Base-by-base conservation (phyloP, 2,329 filamentous ascomycete species). In the Scytalidium lignicola region DNA sequence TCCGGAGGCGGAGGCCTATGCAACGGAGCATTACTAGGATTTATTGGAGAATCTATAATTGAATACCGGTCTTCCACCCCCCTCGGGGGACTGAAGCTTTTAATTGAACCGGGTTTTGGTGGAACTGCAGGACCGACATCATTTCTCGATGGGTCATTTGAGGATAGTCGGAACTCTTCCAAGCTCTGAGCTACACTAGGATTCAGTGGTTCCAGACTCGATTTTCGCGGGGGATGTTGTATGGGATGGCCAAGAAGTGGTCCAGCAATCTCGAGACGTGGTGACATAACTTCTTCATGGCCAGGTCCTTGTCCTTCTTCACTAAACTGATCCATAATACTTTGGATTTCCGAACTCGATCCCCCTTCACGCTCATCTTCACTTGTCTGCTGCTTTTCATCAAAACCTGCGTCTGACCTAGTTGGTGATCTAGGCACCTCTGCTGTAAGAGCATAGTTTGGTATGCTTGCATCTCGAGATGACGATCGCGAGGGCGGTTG, bases 321-420 rank as follows among this genome's bases (percentile, higher is more conserved):
- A 58, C 86, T 85, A 60, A 97, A 97, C 68, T 97, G 93, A 54
- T 90, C 89, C 89, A 99, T 97, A 65, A 99, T 97, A 64, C 80
- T 95, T 69, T 96, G 89, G 52, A 99, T 96, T 70, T 99, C 93
- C 5, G 86, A 85, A 51, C 82, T 81, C 1, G 88, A 89, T 46
- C 82, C 82, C 45, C 80, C 79, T 43, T 90, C 83, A 19, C 80
- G 78, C 48, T 82, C 78, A 60, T 83, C 82, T 61, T 84, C 82
- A 58, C 76, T 83, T 29, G 73, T 57, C 47, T 75, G 76, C 51
- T 69, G 70, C 57, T 74, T 79, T 45, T 83, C 80, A 46, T 85
- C 81, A 54, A 79, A 76, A 6, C 69, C 76, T 23, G 70, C 71
- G 58, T 80, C 75, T 23, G 78, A 79, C 50, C 74, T 70, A 1